Percentiles rank a stretch among this genome's conserved stretches.
These are phyloP conservation scores for Parasarocladium wereldwijsianum DNA, from an alignment of 2,329 filamentous ascomycete genomes.

Conservation along the genomic window DNA sequence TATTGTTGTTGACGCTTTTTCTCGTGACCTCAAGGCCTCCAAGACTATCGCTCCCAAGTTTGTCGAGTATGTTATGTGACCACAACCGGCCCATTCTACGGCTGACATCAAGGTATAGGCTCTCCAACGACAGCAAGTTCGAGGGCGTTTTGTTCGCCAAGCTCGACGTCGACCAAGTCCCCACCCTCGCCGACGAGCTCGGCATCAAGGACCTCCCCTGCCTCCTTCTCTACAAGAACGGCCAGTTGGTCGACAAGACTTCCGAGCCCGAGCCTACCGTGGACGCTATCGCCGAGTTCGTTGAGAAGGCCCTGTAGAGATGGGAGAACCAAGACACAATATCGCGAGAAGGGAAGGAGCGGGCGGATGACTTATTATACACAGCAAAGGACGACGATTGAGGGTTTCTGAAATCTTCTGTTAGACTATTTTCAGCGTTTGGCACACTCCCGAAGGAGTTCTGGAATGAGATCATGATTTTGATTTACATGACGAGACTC, in stretches of 20 bases:
- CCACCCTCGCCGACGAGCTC: slow-evolving; percentile 3
- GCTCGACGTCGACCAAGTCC: slow-evolving; percentile 4
- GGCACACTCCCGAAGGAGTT: too few species aligned
- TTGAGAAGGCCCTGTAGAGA: slow-evolving; percentile 2
- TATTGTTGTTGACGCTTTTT: slow-evolving; percentile 3
- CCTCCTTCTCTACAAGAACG: slow-evolving; percentile 3
- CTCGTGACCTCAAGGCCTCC: not conserved
- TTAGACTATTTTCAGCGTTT: too few species aligned
- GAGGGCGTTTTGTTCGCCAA: slow-evolving; percentile 2
- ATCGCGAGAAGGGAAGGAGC: not conserved
- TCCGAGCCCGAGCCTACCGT: slow-evolving; percentile 1
- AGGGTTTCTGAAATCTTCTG: not conserved
- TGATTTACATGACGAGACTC: too few species aligned
- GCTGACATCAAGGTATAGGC: not conserved
- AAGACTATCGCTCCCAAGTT: slow-evolving; percentile 1
- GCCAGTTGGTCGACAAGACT: not conserved
- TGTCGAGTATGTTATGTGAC: not conserved
- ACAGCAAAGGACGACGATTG: not conserved
- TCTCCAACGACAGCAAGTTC: slow-evolving; percentile 2
- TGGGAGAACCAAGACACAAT: too few species aligned
- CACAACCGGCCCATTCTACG: not conserved
- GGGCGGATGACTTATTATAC: not conserved
- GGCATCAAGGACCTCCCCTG: slow-evolving; percentile 3
- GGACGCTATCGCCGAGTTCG: not conserved
- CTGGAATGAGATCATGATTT: too few species aligned